Evolutionary conservation across 495 filamentous ascomycete genomes (phyloP).

Genomic region (Poronia punctata): DNA sequence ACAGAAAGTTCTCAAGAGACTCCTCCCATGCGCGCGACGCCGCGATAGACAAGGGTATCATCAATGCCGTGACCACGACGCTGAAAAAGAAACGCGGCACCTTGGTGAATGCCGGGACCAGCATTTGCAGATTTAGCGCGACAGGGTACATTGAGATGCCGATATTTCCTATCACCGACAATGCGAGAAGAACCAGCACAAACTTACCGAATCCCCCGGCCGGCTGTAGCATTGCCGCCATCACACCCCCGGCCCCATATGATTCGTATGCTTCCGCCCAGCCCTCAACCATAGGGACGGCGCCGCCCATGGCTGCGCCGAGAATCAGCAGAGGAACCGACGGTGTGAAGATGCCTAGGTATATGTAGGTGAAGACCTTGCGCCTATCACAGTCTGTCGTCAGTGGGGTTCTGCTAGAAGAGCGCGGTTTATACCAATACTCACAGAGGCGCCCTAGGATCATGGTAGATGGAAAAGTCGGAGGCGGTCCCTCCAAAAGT

Average conservation of each 20-base stretch:
- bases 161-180: constrained; percentile 45
- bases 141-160: constrained; percentile 38
- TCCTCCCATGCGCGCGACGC: constrained; percentile 42
- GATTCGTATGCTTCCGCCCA: constrained; percentile 36
- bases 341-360: constrained; percentile 38
- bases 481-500: constrained; percentile 36
- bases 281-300: constrained; percentile 27
- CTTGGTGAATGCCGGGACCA: constrained; percentile 36
- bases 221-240: constrained; percentile 42
- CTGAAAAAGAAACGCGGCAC: constrained; percentile 42
- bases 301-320: constrained; percentile 45
- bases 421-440: constrained; percentile 2
- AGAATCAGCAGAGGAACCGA: constrained; percentile 44
- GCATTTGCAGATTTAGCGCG: constrained; percentile 45
- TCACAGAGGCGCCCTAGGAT: constrained; percentile 32
- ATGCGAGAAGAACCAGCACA: constrained; percentile 41
- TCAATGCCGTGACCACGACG: constrained; percentile 36
- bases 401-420: neutral
- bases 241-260: constrained; percentile 42
- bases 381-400: constrained; percentile 10
- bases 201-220: constrained; percentile 47
- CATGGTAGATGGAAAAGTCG: constrained; percentile 38
- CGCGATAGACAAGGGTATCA: constrained; percentile 43
- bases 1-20: constrained; percentile 44
- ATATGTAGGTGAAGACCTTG: constrained; percentile 34